These are phyloP conservation scores for Peronosclerospora sorghi DNA, from an alignment of 352 stramenopile species.

Conservation along the genomic window DNA sequence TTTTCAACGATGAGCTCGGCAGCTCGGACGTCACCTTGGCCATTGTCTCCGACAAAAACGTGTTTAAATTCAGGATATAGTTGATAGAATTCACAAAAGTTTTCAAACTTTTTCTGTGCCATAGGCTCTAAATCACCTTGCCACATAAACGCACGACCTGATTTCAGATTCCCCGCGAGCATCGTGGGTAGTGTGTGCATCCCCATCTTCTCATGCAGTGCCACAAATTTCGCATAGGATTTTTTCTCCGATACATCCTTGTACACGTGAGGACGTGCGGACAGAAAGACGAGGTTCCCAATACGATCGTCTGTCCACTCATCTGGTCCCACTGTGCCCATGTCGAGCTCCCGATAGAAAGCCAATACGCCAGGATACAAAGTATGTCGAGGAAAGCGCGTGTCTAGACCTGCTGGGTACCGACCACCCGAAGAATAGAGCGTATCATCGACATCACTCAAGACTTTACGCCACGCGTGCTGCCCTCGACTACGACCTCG, in stretches of 20 bases:
- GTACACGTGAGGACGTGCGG: conserved; percentile 96
- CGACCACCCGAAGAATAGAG: conserved; percentile 91
- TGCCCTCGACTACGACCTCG: conserved; percentile 61
- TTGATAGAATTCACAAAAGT: conserved; percentile 89
- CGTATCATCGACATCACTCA: conserved; percentile 98
- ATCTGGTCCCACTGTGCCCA: conserved; percentile 85
- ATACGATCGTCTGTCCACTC: conserved; percentile 83
- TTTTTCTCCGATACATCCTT: conserved; percentile 97
- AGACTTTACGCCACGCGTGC: conserved; percentile 95
- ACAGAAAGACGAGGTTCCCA: conserved; percentile 97
- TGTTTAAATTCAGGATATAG: conserved; percentile 98
- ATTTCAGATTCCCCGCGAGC: conserved; percentile 89
- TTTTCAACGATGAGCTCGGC: conserved; percentile 84
- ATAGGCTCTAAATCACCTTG: conserved; percentile 93
- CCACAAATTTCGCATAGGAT: conserved; percentile 95
- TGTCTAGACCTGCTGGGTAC: conserved; percentile 93
- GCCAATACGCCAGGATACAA: conserved; percentile 96
- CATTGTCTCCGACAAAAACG: conserved; percentile 98
- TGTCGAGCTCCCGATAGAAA: conserved; percentile 97
- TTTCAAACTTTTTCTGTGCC: conserved; percentile 96
- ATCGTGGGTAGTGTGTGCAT: conserved; percentile 95
- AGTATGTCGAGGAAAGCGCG: conserved; percentile 84
- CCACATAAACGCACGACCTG: conserved; percentile 91
- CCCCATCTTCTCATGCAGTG: conserved; percentile 83
- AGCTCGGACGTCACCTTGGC: conserved; percentile 87